A percentile compares a stretch with the other conserved stretches of the same genome.
These are phyloP conservation scores for Gymnopus androsaceus DNA, from an alignment of 1,284 basidiomycete species.

Conservation along the genomic window DNA sequence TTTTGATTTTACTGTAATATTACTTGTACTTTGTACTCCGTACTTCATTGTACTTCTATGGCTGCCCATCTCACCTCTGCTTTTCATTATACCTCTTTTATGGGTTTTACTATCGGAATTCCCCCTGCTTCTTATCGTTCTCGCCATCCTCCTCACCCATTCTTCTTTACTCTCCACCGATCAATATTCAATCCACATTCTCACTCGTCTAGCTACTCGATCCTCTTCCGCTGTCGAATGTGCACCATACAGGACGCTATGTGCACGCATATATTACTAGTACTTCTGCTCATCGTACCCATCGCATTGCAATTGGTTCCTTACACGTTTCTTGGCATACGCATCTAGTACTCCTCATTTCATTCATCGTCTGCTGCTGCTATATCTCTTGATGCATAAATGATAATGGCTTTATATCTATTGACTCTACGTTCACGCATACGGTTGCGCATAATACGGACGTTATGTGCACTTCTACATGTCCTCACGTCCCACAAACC, in stretches of 20 bases:
- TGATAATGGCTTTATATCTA: background rate
- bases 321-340: too few relatives aligned
- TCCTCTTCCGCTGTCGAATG: too few relatives aligned
- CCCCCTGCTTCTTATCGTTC: background rate
- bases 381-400: background rate
- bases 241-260: too few relatives aligned
- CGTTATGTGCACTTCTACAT: slow-evolving; percentile 2
- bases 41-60: background rate
- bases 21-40: background rate
- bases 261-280: background rate
- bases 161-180: background rate
- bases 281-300: background rate
- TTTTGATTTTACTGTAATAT: background rate
- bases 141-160: background rate
- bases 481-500: too few relatives aligned
- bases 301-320: background rate
- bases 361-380: too few relatives aligned
- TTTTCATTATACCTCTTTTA: background rate
- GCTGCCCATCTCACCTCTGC: background rate
- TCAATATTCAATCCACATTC: too few relatives aligned
- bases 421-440: too few relatives aligned
- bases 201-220: too few relatives aligned
- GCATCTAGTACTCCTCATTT: too few relatives aligned
- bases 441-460: background rate
- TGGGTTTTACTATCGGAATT: background rate